Conservation (phyloP, 257 asterid species). For the Solanum chmielewskii region DNA sequence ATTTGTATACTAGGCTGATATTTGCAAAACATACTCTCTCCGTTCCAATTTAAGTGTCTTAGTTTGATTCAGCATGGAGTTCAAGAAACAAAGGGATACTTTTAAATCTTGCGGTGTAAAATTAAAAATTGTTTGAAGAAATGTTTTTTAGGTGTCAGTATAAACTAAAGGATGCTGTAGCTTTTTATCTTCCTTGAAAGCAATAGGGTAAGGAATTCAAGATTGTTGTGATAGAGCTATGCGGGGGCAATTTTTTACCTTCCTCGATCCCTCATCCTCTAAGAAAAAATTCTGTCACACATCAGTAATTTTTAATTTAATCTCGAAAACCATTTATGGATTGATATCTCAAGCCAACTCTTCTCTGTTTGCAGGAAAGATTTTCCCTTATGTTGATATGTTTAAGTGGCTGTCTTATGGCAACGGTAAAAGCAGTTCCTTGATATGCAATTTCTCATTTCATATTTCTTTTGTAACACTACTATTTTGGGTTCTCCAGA, state of each 20-base stretch:
- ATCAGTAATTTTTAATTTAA: conserved; percentile 2
- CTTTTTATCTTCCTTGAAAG: not conserved
- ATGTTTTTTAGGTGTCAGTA: not conserved
- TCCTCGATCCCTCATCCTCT: not conserved
- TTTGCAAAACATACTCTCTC: not conserved
- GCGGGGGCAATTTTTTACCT: not conserved
- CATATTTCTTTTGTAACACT: not conserved
- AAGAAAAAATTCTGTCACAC: not conserved
- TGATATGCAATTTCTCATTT: not conserved
- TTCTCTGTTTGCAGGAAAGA: conserved; percentile 40
- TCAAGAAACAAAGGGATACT: not conserved
- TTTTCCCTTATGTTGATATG: conserved; percentile 74
- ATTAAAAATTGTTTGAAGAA: not conserved
- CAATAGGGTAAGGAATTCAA: not conserved
- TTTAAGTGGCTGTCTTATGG: conserved; percentile 89
- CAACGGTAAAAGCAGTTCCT: conserved; percentile 43
- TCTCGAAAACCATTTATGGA: not conserved
- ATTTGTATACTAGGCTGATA: not conserved
- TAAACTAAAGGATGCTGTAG: not conserved
- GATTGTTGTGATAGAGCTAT: not conserved
- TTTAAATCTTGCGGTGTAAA: not conserved
- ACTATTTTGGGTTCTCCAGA: conserved; percentile 28
- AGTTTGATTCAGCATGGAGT: not conserved
- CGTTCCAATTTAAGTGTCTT: not conserved
- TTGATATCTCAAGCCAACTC: not conserved